Base-by-base conservation (phyloP, 192 early-diverging fungal genomes). In the Cetraspora pellucida region DNA sequence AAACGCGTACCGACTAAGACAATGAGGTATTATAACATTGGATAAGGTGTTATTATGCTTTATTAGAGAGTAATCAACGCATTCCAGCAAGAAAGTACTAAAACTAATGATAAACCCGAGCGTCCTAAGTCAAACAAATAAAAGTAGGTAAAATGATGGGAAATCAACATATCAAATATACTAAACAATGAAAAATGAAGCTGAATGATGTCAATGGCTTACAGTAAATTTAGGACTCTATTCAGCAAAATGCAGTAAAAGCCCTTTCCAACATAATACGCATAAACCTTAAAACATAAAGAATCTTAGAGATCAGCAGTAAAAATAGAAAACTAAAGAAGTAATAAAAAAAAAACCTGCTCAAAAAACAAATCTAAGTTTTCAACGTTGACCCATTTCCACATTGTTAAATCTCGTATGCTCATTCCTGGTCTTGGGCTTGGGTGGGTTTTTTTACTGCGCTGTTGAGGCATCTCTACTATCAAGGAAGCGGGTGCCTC, bases 251-350 rank as follows among this genome's bases (percentile, higher is more conserved):
- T 94, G 49, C 90, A 92, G 72, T 89, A 86, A 59, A 94, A 84
- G 11, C 98, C 98, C 78, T 96, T 96, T 57, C 96, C 95, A 1
- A 82, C 83, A 77, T 92, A 98, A 82, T 98, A 98, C 13, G 86
- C 74, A 77, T 99, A 98, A 21, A 97, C 90, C 67, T 76, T 16
- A 31, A 23, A 17, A 65, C 16, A 65, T 43, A 49, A 16, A 30
- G 27, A 31, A 21, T 9, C 10, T 44, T 47, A 57, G n/a, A 37
- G 31, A 37, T 37, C 31, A 37, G 31, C 31, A 37, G 37, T 37
- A 37, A 37, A 37, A 37, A 37, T 37, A 37, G 1, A 37, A 37
- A 37, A 37, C 37, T 37, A 37, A 37, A 37, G 7, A 37, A 37
- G 37, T 7, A 37, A 37, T 5, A 54, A n/a, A 54, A 19, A 54